These are phyloP conservation scores for Apophysomyces trapeziformis DNA, from an alignment of 371 early-diverging fungal species.

Conservation along the genomic window DNA sequence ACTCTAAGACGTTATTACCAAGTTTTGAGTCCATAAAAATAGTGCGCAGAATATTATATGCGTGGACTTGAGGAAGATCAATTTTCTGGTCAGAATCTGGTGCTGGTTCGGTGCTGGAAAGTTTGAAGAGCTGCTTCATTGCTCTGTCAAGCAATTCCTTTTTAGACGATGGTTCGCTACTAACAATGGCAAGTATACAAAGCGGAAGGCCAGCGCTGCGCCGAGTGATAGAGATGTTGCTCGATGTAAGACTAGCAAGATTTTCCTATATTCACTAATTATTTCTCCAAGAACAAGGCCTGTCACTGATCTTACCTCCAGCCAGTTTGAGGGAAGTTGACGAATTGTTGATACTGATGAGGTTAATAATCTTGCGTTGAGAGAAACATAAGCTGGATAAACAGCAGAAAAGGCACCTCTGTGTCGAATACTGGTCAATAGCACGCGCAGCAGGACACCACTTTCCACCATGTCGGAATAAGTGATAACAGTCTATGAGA, in stretches of 20 bases:
- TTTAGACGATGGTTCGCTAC: conserved; percentile 69
- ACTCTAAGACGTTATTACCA: conserved; percentile 72
- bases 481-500: conserved; percentile 17
- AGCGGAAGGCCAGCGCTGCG: conserved; percentile 92
- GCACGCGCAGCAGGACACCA: conserved; percentile 61
- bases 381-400: conserved; percentile 73
- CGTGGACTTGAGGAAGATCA: conserved; percentile 88
- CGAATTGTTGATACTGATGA: conserved; percentile 52
- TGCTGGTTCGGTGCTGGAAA: conserved; percentile 59
- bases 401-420: conserved; percentile 93
- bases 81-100: conserved; percentile 59
- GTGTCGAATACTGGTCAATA: conserved; percentile 83
- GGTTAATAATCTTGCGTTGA: conserved; percentile 70
- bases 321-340: conserved; percentile 66
- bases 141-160: conserved; percentile 67
- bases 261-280: conserved; percentile 19
- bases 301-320: conserved; percentile 52
- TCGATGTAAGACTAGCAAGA: conserved; percentile 56
- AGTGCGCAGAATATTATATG: conserved; percentile 84
- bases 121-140: conserved; percentile 68
- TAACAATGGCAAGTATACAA: conserved; percentile 85
- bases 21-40: conserved; percentile 84
- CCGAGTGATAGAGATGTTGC: conserved; percentile 87
- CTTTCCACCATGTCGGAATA: conserved; percentile 49
- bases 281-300: no score